These are phyloP conservation scores for Pseudomonodictys pantanalensis DNA, from an alignment of 495 filamentous ascomycete species.

Conservation along the genomic window DNA sequence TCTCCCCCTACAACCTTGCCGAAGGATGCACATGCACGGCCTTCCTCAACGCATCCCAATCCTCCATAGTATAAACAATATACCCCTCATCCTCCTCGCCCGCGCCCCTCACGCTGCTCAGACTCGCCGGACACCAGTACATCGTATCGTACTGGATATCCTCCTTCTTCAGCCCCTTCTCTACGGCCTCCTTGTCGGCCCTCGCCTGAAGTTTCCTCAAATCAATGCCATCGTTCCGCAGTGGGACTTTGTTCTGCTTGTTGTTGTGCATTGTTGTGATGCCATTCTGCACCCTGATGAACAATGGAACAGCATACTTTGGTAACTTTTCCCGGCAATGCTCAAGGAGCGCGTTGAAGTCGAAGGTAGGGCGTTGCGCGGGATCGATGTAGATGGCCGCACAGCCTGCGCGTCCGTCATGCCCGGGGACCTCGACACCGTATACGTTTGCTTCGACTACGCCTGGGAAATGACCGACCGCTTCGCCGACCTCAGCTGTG, in stretches of 20 bases:
- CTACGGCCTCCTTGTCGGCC: slow-evolving; percentile 21
- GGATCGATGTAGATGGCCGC: slow-evolving; percentile 42
- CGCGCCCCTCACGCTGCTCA: slow-evolving; percentile 44
- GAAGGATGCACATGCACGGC: background rate
- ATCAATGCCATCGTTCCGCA: slow-evolving; percentile 70
- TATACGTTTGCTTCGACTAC: slow-evolving; percentile 77
- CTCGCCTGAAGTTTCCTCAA: slow-evolving; percentile 39
- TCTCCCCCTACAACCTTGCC: slow-evolving; percentile 4
- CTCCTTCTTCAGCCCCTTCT: slow-evolving; percentile 20
- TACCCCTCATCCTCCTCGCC: slow-evolving; percentile 50
- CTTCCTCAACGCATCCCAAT: slow-evolving; percentile 56
- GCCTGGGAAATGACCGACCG: slow-evolving; percentile 62
- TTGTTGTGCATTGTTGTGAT: slow-evolving; percentile 72
- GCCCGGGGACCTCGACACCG: slow-evolving; percentile 63
- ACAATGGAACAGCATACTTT: slow-evolving; percentile 73
- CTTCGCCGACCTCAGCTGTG: slow-evolving; percentile 71
- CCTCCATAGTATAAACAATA: slow-evolving; percentile 53
- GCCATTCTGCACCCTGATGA: slow-evolving; percentile 60
- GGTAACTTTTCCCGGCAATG: slow-evolving; percentile 59
- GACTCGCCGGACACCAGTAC: slow-evolving; percentile 21
- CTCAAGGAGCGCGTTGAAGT: slow-evolving; percentile 34
- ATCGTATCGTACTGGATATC: slow-evolving; percentile 26
- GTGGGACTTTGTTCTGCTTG: slow-evolving; percentile 76
- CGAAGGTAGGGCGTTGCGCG: slow-evolving; percentile 26
- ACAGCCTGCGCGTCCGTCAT: slow-evolving; percentile 45